Evolutionary conservation across 2,329 filamentous ascomycete species (phyloP).

Genomic region (Apiospora pterosperma): DNA sequence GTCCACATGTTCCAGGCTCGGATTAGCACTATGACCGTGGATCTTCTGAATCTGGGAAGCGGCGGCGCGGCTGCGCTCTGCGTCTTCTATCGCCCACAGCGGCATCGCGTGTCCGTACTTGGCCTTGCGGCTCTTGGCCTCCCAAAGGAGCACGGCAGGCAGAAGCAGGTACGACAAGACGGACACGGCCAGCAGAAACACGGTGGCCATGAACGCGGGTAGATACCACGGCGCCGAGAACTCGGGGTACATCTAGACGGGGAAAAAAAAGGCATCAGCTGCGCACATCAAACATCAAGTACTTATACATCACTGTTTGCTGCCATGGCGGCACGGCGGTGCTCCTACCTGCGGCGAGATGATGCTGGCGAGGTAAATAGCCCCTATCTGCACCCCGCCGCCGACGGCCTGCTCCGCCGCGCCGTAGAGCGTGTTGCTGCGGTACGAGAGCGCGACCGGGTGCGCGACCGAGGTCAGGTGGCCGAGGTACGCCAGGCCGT

Average conservation of each 20-base stretch:
- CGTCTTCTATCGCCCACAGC: not conserved
- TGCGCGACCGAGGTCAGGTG: not conserved
- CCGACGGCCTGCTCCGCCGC: not conserved
- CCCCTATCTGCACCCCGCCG: not conserved
- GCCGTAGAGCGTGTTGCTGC: not conserved
- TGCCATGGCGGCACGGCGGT: not conserved
- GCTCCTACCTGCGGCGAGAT: not conserved
- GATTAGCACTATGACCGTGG: not conserved
- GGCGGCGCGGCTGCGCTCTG: not conserved
- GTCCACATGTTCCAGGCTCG: not conserved
- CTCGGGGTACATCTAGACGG: not conserved
- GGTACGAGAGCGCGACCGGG: not conserved
- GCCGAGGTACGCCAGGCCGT: not conserved
- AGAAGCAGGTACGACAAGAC: not conserved
- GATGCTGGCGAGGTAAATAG: not conserved
- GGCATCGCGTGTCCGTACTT: not conserved
- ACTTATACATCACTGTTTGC: not conserved
- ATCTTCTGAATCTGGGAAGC: not conserved
- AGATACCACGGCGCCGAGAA: not conserved
- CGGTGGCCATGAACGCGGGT: not conserved
- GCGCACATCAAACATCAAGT: not conserved
- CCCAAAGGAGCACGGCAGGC: not conserved
- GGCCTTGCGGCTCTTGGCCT: not conserved
- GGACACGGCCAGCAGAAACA: not conserved
- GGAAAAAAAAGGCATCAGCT: too few species aligned